Conservation (phyloP, 2,329 filamentous ascomycete species). For the Fusarium anguioides region DNA sequence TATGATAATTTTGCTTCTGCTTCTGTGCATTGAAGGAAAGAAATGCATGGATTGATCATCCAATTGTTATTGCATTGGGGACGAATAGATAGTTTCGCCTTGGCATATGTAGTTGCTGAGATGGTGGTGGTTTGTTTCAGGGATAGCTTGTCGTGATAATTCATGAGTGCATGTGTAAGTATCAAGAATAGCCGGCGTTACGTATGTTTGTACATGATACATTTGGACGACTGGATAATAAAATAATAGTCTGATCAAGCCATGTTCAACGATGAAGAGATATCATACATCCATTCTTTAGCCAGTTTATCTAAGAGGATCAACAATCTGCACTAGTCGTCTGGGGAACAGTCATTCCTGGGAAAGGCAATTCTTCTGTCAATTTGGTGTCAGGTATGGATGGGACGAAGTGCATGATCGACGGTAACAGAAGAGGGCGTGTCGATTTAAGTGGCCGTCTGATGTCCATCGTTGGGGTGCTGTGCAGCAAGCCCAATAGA, state of each 20-base stretch:
- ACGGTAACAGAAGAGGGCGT: slow-evolving; percentile 29
- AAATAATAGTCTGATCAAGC: not conserved
- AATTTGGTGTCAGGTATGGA: slow-evolving; percentile 13
- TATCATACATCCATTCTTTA: not conserved
- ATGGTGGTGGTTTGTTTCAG: slow-evolving; percentile 2
- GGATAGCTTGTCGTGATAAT: not conserved
- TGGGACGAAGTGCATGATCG: slow-evolving; percentile 34
- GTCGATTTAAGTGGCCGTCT: slow-evolving; percentile 28
- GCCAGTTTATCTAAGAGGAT: too few species aligned
- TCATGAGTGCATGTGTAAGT: not conserved
- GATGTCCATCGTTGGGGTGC: not conserved
- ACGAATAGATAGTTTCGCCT: slow-evolving; percentile 1
- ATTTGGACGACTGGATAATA: not conserved
- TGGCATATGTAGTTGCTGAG: slow-evolving; percentile 5
- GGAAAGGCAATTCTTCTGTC: not conserved
- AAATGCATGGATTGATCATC: not conserved
- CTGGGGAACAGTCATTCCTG: not conserved
- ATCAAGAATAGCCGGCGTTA: slow-evolving; percentile 10
- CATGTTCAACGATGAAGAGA: too few species aligned
- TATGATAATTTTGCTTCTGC: not conserved
- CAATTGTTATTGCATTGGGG: not conserved
- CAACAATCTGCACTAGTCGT: not conserved
- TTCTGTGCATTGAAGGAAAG: too few species aligned
- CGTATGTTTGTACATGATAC: not conserved
- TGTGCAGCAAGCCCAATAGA: not conserved